Percentiles rank a stretch among this genome's conserved stretches.
These are phyloP conservation scores for Zygosaccharomyces bailii DNA, from an alignment of 805 yeast species.

Conservation along the genomic window DNA sequence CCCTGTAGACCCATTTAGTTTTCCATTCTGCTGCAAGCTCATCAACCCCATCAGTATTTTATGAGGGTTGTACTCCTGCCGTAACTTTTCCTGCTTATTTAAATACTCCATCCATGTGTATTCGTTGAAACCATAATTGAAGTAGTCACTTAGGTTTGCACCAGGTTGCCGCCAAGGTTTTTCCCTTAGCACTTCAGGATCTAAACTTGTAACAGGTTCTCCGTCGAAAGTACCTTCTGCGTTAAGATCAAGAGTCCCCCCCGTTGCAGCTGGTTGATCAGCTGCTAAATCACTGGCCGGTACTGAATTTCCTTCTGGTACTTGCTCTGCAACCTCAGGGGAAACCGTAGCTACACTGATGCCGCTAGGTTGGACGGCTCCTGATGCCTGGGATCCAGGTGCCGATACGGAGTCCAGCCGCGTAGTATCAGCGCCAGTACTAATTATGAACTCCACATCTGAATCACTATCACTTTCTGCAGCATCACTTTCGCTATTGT, in stretches of 20 bases:
- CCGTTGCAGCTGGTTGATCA: slow-evolving; percentile 20
- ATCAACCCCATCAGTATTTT: slow-evolving; percentile 60
- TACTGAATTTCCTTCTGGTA: slow-evolving; percentile 9
- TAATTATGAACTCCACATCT: slow-evolving; percentile 82
- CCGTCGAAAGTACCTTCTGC: slow-evolving; percentile 55
- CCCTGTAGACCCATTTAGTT: slow-evolving; percentile 41
- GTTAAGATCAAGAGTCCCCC: slow-evolving; percentile 34
- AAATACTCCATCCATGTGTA: slow-evolving; percentile 93
- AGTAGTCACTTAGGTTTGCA: slow-evolving; percentile 89
- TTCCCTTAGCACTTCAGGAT: slow-evolving; percentile 76
- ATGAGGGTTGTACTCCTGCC: slow-evolving; percentile 79
- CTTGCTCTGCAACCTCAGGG: slow-evolving; percentile 7
- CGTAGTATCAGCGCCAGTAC: slow-evolving; percentile 37
- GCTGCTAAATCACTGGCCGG: slow-evolving; percentile 16
- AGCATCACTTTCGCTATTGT: slow-evolving; percentile 44
- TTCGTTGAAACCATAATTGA: slow-evolving; percentile 96
- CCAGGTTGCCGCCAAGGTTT: slow-evolving; percentile 99
- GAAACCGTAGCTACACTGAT: slow-evolving; percentile 12
- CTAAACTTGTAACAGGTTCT: slow-evolving; percentile 74
- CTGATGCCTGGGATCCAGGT: slow-evolving; percentile 14
- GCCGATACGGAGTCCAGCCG: slow-evolving; percentile 29
- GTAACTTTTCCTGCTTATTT: slow-evolving; percentile 74
- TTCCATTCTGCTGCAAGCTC: slow-evolving; percentile 37
- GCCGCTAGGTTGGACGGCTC: slow-evolving; percentile 16
- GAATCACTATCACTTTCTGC: slow-evolving; percentile 50